Evolutionary conservation across 495 filamentous ascomycete species (phyloP), one percentile per base, ranked within the genome.

Genomic region (Penicillium argentinense): DNA sequence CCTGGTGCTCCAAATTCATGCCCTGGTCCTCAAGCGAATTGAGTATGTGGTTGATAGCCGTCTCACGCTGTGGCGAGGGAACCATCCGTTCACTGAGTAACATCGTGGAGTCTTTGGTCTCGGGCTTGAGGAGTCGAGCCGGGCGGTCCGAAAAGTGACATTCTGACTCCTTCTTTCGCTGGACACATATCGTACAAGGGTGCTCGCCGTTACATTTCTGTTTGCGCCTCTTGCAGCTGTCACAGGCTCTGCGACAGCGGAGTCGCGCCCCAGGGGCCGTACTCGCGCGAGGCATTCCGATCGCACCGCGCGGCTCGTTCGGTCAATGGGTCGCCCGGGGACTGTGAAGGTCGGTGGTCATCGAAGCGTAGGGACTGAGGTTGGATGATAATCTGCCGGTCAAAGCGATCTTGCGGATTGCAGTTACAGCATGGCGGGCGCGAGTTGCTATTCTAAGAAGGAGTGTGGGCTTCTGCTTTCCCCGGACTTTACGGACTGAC

Each of bases 171-270:
- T 85, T 71, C 49, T 68, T 71, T 48, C 82, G 73, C 59, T 79
- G 80, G 17, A 73, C 52, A 69, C 83, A 89, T 19, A 83, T 87
- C 39, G 80, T 80, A 57, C 86, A 89, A 19, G 83, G 85, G 43
- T 78, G 78, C 45, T 80, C 63, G 39, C 85, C 85, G 66, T 89
- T 86, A 66, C 86, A 88, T 78, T 88, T 88, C 68, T 88, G 85
- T 67, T 89, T 89, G 54, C 86, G 77, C 42, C 83, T 74, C 70
- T 89, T 90, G 71, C 86, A 90, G 56, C 79, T 84, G 53, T 88
- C 83, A 64, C 86, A 90, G 27, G 86, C 86, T 49, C 67, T 56
- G 39, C 67, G 56, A 47, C 67, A 71, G 19, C 71, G 68, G 32
- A 72, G 66, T 3, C 71, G 65, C 14, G 59, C 61, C 11, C 68